phyloP scores from a whole-genome alignment of 2,329 filamentous ascomycete genomes.

The Xylaria sp. region DNA sequence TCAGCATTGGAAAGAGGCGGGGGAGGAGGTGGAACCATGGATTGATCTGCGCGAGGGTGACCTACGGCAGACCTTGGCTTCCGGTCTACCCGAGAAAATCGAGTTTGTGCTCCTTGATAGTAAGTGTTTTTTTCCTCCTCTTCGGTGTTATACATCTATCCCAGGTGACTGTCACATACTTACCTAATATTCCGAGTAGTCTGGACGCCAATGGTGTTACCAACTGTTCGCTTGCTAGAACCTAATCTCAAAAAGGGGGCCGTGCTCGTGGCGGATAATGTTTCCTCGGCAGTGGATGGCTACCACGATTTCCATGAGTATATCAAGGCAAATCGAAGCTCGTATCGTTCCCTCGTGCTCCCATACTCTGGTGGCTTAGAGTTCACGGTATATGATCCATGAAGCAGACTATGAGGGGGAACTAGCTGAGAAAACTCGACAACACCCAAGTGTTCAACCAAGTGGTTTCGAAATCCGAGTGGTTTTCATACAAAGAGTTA shows the following conservation, averaged over 20 bases:
- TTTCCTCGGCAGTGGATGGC: conserved; percentile 50
- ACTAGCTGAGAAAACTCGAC: neutral
- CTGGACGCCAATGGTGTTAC: conserved; percentile 66
- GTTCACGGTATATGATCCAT: conserved; percentile 39
- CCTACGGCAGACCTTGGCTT: conserved; percentile 64
- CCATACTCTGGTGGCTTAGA: conserved; percentile 60
- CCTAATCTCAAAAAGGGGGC: conserved; percentile 59
- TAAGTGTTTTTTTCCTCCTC: conserved; percentile 54
- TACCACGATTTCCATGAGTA: conserved; percentile 62
- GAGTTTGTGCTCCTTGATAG: conserved; percentile 71
- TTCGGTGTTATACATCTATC: neutral
- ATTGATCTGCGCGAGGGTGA: conserved; percentile 70
- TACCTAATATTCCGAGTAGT: conserved; percentile 53
- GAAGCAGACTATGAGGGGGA: neutral
- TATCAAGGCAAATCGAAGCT: conserved; percentile 57
- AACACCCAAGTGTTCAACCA: neutral
- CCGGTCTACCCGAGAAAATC: conserved; percentile 59
- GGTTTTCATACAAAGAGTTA: neutral
- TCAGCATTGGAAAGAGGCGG: conserved; percentile 64
- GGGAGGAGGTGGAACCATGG: conserved; percentile 58
- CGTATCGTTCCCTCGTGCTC: conserved; percentile 61
- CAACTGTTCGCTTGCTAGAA: conserved; percentile 60
- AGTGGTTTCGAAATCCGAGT: neutral
- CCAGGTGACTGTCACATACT: neutral
- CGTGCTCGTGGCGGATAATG: conserved; percentile 63